phyloP scores from a whole-genome alignment of 2,329 filamentous ascomycete species.

The Penicillium rolfsii region DNA sequence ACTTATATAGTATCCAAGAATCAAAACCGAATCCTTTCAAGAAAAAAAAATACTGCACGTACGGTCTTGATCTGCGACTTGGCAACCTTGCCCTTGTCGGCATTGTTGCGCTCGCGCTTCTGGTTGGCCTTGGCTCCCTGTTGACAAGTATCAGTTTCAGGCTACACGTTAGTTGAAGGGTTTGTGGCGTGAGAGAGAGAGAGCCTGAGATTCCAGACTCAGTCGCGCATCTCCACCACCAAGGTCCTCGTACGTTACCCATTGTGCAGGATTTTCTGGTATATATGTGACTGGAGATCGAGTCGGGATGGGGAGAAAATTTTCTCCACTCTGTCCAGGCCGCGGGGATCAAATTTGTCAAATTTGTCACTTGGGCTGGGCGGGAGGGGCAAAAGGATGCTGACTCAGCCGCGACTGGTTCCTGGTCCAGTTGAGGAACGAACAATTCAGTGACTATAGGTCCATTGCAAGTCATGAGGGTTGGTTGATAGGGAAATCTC shows the following conservation, averaged over 20 bases:
- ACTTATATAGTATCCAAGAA: neutral
- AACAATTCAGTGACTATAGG: neutral
- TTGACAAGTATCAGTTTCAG: constrained; percentile 19
- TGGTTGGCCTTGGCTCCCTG: constrained; percentile 67
- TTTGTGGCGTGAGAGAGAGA: neutral
- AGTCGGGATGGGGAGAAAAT: constrained; percentile 1
- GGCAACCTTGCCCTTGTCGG: constrained; percentile 60
- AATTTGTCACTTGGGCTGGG: neutral
- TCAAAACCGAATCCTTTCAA: neutral
- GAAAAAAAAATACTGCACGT: constrained; percentile 39
- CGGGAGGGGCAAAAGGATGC: neutral
- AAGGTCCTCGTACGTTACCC: constrained; percentile 32
- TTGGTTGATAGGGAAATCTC: neutral
- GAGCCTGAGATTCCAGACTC: neutral
- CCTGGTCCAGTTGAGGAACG: neutral
- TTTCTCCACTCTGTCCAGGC: constrained; percentile 9
- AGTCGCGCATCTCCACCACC: neutral
- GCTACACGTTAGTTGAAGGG: neutral
- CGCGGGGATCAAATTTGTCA: neutral
- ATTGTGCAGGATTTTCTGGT: constrained; percentile 14
- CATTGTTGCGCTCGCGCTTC: constrained; percentile 70
- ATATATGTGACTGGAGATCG: neutral
- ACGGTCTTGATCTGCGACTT: constrained; percentile 72
- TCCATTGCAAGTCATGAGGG: neutral
- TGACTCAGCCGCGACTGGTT: neutral